Evolutionary conservation across 495 filamentous ascomycete species (phyloP), one percentile per base, ranked within the genome.

Genomic region (Daldinia childiae): DNA sequence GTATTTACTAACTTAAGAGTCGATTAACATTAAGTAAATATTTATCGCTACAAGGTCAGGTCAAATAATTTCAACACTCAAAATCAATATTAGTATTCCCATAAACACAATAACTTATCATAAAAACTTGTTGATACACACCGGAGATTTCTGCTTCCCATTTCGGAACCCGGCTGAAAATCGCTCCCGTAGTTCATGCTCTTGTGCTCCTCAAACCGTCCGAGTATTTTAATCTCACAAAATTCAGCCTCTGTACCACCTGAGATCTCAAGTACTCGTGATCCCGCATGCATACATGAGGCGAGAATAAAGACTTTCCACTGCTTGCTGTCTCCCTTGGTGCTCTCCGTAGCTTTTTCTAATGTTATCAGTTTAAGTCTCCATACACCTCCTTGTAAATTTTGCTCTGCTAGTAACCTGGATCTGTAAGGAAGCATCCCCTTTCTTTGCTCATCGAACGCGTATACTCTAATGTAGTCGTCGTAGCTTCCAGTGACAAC

Each of bases 181-280:
- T 93, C 93, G 67, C 92, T 91, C 14, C 90, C 95, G 79, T 99
- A 99, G 74, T 95, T 95, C 95, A 98, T 97, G 77, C 93, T 97
- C 81, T 92, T 83, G 80, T 98, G 93, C 77, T 94, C 92, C 62
- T 91, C 92, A 74, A 95, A 95, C 69, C 86, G 86, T 2, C 87
- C 90, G 43, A 97, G 67, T 15, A 95, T 84, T 55, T 86, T 80
- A 71, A 94, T 90, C 15, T 75, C 74, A 85, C 90, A 93, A n/a
- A 80, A 69, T 11, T 71, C 51, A 9, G 73, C 50, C n/a, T 74
- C 71, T 14, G 76, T 67, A 30, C 68, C 19, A 12, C 77, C 74
- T 12, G 61, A 75, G 30, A 94, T 74, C 57, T 85, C 78, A 3
- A 99, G 80, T 26, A 98, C 76, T 64, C 89, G 85, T 26, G 86